Base-by-base conservation (phyloP, 192 early-diverging fungal genomes). In the Umbelopsis vinacea region DNA sequence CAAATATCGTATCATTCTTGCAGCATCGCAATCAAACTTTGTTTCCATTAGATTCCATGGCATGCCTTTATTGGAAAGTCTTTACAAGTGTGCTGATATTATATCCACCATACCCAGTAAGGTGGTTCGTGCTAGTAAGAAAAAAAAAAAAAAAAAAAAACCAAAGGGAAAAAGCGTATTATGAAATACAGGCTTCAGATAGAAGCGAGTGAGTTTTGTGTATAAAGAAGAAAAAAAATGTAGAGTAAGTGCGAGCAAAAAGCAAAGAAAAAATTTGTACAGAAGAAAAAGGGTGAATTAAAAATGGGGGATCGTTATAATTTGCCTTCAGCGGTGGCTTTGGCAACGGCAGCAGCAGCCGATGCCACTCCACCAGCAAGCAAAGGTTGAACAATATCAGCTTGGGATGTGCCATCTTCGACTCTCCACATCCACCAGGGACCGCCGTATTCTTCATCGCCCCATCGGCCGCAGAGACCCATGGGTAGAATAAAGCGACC, bases 371-470 rank as follows among this genome's bases (percentile, higher is more conserved):
- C 57, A 37, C 57, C 57, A 33, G 57, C 11, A 63, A 63, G 29
- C 5, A 63, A 37, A 10, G 57, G 57, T 63, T 63, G 57, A 1
- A 63, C 57, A 37, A 63, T 35, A 33, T 63, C 57, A 63, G 57
- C 57, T 63, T 63, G 57, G 11, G 57, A 63, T 35, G 57, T 63
- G 26, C 57, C 57, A 37, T 63, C 71, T 43, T 60, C 47, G 9
- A 67, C 46, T 67, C 76, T 76, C 79, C 79, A 80, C 57, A 75
- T 68, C 79, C 79, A 80, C 74, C 74, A 80, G 29, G 79, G 79
- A 46, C 79, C 79, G 24, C 79, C 79, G n/a, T 76, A 76, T 40
- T 73, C 74, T 70, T 76, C 79, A 66, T 76, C 79, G 12, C 74
- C 79, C 79, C 79, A 80, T 35, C 74, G 57, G 23, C 79, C 79